These are phyloP conservation scores for Herpetomonas samuelpessoai DNA, from an alignment of 208 protist genomes.

Conservation along the genomic window DNA sequence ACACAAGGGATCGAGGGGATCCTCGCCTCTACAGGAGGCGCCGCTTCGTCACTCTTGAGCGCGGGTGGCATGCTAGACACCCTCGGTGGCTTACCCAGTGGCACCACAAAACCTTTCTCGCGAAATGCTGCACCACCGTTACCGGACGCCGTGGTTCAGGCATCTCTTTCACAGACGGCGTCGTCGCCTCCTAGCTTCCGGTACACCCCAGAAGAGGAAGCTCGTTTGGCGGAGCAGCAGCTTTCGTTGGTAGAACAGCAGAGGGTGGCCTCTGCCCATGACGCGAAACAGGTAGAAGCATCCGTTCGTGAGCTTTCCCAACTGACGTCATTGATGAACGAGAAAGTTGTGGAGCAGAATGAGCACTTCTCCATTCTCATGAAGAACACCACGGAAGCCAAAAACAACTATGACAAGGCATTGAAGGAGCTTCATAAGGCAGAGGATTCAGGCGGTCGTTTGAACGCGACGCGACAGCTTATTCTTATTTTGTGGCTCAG, in stretches of 20 bases:
- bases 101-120: no score
- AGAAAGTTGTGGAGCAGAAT: slow-evolving; percentile 76
- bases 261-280: slow-evolving; percentile 43
- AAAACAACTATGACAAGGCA: slow-evolving; percentile 61
- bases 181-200: slow-evolving; percentile 2
- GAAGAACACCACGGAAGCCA: slow-evolving; percentile 63
- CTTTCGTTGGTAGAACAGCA: slow-evolving; percentile 49
- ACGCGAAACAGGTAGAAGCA: slow-evolving; percentile 68
- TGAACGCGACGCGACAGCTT: slow-evolving; percentile 76
- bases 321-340: slow-evolving; percentile 82
- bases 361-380: slow-evolving; percentile 79
- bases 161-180: neutral
- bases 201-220: slow-evolving; percentile 43
- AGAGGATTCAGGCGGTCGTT: slow-evolving; percentile 25
- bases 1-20: neutral
- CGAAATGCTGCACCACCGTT: neutral
- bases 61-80: neutral
- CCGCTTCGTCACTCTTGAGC: no score
- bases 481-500: slow-evolving; percentile 74
- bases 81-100: neutral
- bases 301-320: slow-evolving; percentile 84
- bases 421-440: slow-evolving; percentile 50
- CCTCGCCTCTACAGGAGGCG: neutral
- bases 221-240: slow-evolving; percentile 37
- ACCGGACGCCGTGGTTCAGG: neutral